Evolutionary conservation across 1,139 yeast genomes (phyloP).

Genomic region (Suhomyces atakaporum): DNA sequence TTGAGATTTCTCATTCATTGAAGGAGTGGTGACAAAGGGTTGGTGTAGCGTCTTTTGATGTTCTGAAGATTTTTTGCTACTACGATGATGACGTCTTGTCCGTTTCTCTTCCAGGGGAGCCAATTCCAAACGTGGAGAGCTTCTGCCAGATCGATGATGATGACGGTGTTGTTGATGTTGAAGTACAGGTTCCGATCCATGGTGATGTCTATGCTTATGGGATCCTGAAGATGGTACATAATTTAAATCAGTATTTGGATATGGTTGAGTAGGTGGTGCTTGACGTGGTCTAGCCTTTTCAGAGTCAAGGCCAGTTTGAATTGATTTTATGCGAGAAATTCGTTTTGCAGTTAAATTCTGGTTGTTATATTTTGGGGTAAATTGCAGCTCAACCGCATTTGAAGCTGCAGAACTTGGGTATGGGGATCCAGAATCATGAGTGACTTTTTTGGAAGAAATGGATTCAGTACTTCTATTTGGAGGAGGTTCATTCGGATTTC

Average conservation of each 20-base stretch:
- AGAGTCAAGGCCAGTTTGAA: conserved; percentile 13
- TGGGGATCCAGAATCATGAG: conserved; percentile 21
- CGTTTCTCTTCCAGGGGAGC: conserved; percentile 6
- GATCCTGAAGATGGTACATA: conserved; percentile 4
- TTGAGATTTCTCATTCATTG: conserved; percentile 27
- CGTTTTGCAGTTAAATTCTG: conserved; percentile 15
- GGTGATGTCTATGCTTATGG: conserved; percentile 6
- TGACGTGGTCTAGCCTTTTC: conserved; percentile 14
- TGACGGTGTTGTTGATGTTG: conserved; percentile 3
- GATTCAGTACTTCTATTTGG: conserved; percentile 3
- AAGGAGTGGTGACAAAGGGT: conserved; percentile 19
- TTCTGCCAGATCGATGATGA: conserved; percentile 9
- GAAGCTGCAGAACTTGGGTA: conserved; percentile 22
- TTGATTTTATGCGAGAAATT: conserved; percentile 14
- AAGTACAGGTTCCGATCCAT: conserved; percentile 1
- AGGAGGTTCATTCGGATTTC: conserved; percentile 22
- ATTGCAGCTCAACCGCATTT: conserved; percentile 17
- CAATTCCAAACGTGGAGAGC: conserved; percentile 1
- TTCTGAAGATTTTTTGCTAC: conserved; percentile 12
- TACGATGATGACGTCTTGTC: conserved; percentile 20
- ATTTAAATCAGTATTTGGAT: conserved; percentile 4
- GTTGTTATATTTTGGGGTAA: conserved; percentile 13
- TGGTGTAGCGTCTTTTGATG: conserved; percentile 15
- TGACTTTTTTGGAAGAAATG: not conserved
- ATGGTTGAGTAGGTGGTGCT: conserved; percentile 15